These are phyloP conservation scores for Nicotiana knightiana DNA, from an alignment of 257 asterid genomes.

Conservation along the genomic window DNA sequence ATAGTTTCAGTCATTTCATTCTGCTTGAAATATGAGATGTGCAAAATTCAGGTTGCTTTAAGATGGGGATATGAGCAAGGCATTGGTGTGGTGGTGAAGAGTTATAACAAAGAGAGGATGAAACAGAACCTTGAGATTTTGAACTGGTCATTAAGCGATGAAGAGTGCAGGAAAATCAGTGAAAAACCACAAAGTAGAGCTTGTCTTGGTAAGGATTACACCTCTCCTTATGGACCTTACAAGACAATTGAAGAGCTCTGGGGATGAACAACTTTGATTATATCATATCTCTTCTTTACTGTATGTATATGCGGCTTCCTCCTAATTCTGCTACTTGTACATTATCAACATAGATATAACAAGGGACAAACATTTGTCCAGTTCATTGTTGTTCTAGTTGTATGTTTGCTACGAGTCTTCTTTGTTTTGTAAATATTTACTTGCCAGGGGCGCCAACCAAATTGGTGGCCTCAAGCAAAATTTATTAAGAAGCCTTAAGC, in stretches of 20 bases:
- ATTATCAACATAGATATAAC: not conserved
- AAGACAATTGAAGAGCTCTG: conserved; percentile 51
- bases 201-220: conserved; percentile 49
- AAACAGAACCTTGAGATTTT: conserved; percentile 50
- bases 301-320: not conserved
- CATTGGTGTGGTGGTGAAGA: conserved; percentile 50
- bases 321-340: not conserved
- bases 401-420: not conserved
- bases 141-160: conserved; percentile 43
- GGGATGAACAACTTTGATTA: conserved; percentile 41
- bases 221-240: conserved; percentile 56
- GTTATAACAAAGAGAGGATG: conserved; percentile 64
- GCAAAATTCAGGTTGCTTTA: conserved; percentile 47
- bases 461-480: too few relatives aligned
- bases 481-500: too few relatives aligned
- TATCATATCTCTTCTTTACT: not conserved
- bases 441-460: too few relatives aligned
- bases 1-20: too few relatives aligned
- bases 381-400: not conserved
- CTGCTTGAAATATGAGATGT: not conserved
- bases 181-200: conserved; percentile 52
- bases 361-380: not conserved
- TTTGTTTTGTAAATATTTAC: not conserved
- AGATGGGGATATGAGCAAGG: conserved; percentile 72
- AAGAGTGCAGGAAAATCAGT: conserved; percentile 38